Percentiles rank a stretch among this genome's conserved stretches.
Conservation (phyloP, 1,284 basidiomycete species). For the Boletus smithii region DNA sequence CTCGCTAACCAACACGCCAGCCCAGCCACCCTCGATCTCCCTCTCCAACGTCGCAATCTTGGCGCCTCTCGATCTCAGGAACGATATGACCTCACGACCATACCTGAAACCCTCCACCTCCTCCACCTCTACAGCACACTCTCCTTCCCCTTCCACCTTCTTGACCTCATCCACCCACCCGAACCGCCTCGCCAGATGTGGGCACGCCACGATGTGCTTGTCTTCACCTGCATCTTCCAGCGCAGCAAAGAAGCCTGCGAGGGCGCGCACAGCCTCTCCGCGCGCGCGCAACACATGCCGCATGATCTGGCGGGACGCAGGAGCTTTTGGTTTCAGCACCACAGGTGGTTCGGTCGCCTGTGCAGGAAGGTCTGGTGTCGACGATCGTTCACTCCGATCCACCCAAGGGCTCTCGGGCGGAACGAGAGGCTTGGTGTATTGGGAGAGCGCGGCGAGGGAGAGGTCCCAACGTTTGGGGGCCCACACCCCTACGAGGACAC, state of each 20-base stretch:
- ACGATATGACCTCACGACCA: conserved; percentile 60
- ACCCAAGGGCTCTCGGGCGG: conserved; percentile 73
- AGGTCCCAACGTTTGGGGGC: conserved; percentile 78
- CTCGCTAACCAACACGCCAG: conserved; percentile 54
- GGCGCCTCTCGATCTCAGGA: conserved; percentile 61
- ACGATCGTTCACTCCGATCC: conserved; percentile 40
- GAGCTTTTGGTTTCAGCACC: conserved; percentile 44
- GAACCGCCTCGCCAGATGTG: conserved; percentile 56
- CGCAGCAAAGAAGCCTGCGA: conserved; percentile 67
- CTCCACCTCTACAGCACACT: neutral
- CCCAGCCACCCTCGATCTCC: conserved; percentile 58
- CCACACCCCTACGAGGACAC: conserved; percentile 89
- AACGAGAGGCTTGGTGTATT: conserved; percentile 63
- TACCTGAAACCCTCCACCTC: conserved; percentile 50
- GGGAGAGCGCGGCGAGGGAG: conserved; percentile 63
- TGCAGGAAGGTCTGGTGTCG: conserved; percentile 27
- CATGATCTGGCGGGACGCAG: conserved; percentile 78
- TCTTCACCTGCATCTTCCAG: conserved; percentile 49
- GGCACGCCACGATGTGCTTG: conserved; percentile 53
- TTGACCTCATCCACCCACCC: conserved; percentile 43
- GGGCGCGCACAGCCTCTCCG: conserved; percentile 69
- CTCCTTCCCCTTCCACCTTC: neutral
- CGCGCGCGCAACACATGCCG: conserved; percentile 82
- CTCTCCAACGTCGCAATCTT: conserved; percentile 53
- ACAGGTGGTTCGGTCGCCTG: conserved; percentile 40